Evolutionary conservation across 805 yeast species (phyloP).

Genomic region (Saccharomycopsis fermentans): DNA sequence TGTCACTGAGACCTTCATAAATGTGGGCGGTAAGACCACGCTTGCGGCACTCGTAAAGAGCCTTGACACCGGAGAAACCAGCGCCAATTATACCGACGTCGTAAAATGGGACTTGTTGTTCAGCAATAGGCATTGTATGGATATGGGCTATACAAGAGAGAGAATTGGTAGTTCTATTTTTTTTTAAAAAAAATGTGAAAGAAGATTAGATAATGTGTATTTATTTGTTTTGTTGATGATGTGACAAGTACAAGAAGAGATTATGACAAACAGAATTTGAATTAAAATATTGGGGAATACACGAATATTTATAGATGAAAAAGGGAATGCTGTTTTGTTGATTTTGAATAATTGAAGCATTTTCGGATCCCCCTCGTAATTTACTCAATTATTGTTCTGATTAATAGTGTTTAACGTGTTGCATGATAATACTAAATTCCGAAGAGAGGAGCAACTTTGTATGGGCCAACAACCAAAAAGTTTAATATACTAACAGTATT

Average conservation of each 20-base stretch:
- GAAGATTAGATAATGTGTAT: neutral
- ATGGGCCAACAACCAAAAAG: too few relatives aligned
- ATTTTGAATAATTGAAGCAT: too few relatives aligned
- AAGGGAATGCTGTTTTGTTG: too few relatives aligned
- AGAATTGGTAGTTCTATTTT: neutral
- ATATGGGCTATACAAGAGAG: neutral
- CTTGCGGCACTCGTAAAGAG: slow-evolving; percentile 17
- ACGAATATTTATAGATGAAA: neutral
- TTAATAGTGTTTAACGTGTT: too few relatives aligned
- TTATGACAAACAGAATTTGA: neutral
- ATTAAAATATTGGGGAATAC: neutral
- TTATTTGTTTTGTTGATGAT: neutral
- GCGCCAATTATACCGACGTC: slow-evolving; percentile 19
- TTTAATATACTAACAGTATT: too few relatives aligned
- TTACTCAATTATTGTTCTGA: too few relatives aligned
- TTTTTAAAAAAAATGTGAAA: neutral
- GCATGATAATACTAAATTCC: too few relatives aligned
- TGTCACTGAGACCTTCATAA: slow-evolving; percentile 13
- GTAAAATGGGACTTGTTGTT: slow-evolving; percentile 11
- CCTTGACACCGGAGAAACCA: slow-evolving; percentile 19
- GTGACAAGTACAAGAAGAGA: neutral
- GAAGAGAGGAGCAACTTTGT: too few relatives aligned
- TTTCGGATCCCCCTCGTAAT: too few relatives aligned
- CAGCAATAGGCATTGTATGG: slow-evolving; percentile 11
- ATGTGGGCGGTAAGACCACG: slow-evolving; percentile 17